Conservation (phyloP, 2,329 filamentous ascomycete species). For the Colletotrichum magnum region DNA sequence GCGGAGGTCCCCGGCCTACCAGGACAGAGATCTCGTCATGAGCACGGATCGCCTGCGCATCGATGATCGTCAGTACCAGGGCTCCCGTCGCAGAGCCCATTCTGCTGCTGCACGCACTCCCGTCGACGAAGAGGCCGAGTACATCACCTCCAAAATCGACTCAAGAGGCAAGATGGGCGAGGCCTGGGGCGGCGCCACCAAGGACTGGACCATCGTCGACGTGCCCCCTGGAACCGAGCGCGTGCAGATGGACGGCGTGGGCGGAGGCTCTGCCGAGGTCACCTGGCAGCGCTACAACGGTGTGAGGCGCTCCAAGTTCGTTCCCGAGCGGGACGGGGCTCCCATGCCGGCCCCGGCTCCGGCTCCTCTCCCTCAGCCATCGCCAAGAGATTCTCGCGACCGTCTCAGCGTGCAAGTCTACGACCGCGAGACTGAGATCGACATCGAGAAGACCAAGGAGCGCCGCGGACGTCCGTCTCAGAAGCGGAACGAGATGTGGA, state of each 20-base stretch:
- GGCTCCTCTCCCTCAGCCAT: slow-evolving; percentile 45
- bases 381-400: slow-evolving; percentile 51
- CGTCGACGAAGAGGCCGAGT: slow-evolving; percentile 73
- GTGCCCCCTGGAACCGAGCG: slow-evolving; percentile 87
- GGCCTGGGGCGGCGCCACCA: slow-evolving; percentile 80
- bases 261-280: slow-evolving; percentile 81
- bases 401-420: slow-evolving; percentile 62
- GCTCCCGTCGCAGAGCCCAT: slow-evolving; percentile 63
- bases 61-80: slow-evolving; percentile 56
- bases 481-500: slow-evolving; percentile 84
- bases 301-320: slow-evolving; percentile 80
- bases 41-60: slow-evolving; percentile 65
- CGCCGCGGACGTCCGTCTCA: slow-evolving; percentile 57
- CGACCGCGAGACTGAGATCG: slow-evolving; percentile 63
- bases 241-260: slow-evolving; percentile 85
- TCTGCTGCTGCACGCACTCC: slow-evolving; percentile 63
- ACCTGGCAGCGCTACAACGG: slow-evolving; percentile 86
- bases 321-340: slow-evolving; percentile 73
- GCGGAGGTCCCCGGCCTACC: slow-evolving; percentile 56
- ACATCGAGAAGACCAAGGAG: slow-evolving; percentile 71
- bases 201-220: slow-evolving; percentile 86
- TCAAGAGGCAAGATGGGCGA: slow-evolving; percentile 78
- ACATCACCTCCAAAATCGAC: slow-evolving; percentile 70
- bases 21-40: slow-evolving; percentile 74
- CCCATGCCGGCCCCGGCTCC: slow-evolving; percentile 41